Base-by-base conservation (phyloP, 192 early-diverging fungal species). In the Dispira simplex region DNA sequence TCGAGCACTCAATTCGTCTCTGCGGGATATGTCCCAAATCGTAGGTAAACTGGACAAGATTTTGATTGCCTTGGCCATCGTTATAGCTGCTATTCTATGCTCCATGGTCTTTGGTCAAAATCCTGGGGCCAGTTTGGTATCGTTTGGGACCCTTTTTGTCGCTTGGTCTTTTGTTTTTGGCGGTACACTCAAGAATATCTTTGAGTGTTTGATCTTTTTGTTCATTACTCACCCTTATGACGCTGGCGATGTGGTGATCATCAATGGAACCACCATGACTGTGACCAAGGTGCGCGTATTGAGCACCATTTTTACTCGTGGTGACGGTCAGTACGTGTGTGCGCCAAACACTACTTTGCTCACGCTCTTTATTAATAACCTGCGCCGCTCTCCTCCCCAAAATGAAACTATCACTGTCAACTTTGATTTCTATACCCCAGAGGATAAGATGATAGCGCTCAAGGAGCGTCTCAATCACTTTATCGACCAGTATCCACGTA, bases 141-240 rank as follows among this genome's bases (percentile, higher is more conserved):
- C 88, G 11, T 73, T 88, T 45, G 83, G 85, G 49, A 81, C 81
- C 46, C 69, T 87, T 58, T 76, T 93, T 57, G 69, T 91, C 20
- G 88, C 83, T 0, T 81, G 87, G 68, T 86, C 82, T 68, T 94
- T 94, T 74, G 77, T 92, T 20, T 92, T 92, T 77, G 92, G 92
- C 63, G 79, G 75, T 58, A 80, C 85, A 20, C 83, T 87, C 60
- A 87, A 87, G 64, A 87, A 81, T 8, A 70, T 83, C 27, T 90
- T 95, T 69, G 88, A 95, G 66, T 83, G 80, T 52, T 80, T 93
- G 46, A 81, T 95, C 48, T 95, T 92, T 66, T 66, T 93, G 63
- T 95, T 95, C 77, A 80, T 90, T 39, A 83, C 81, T 69, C 82
- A 85, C 63, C 79, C 83, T 9, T 86, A 81, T 63, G 81, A 86